These are phyloP conservation scores for Aureobasidium melanogenum DNA, from an alignment of 2,329 filamentous ascomycete species.

Conservation along the genomic window DNA sequence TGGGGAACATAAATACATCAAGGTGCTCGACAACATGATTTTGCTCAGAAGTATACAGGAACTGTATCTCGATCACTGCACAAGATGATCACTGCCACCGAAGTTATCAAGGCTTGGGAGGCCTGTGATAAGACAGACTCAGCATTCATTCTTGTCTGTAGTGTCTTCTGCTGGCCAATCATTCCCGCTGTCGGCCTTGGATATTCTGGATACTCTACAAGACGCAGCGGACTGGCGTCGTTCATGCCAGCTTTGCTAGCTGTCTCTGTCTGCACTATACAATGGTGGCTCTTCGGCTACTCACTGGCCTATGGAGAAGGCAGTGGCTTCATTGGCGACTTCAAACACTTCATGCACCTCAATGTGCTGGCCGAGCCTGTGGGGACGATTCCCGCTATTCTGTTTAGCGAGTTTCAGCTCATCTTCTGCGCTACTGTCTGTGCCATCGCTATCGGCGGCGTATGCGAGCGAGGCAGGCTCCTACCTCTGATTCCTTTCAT, in stretches of 20 bases:
- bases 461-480: conserved; percentile 40
- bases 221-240: conserved; percentile 39
- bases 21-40: not conserved
- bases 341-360: conserved; percentile 38
- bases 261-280: conserved; percentile 40
- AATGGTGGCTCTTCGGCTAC: conserved; percentile 44
- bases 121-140: conserved; percentile 45
- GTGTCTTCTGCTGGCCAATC: conserved; percentile 44
- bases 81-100: not conserved
- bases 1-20: not conserved
- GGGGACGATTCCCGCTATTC: conserved; percentile 41
- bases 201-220: conserved; percentile 42
- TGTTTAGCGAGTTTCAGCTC: conserved; percentile 45
- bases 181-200: conserved; percentile 44
- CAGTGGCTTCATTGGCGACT: conserved; percentile 36
- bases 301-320: conserved; percentile 42
- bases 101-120: conserved; percentile 21
- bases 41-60: not conserved
- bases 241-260: conserved; percentile 41
- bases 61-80: not conserved
- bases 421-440: conserved; percentile 44
- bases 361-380: conserved; percentile 40
- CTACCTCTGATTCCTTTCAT: conserved; percentile 41
- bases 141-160: conserved; percentile 42
- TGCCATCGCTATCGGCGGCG: conserved; percentile 42